Evolutionary conservation across 257 asterid genomes (phyloP), one percentile per base, ranked within the genome.

Genomic region (Fraxinus quadrangulata): DNA sequence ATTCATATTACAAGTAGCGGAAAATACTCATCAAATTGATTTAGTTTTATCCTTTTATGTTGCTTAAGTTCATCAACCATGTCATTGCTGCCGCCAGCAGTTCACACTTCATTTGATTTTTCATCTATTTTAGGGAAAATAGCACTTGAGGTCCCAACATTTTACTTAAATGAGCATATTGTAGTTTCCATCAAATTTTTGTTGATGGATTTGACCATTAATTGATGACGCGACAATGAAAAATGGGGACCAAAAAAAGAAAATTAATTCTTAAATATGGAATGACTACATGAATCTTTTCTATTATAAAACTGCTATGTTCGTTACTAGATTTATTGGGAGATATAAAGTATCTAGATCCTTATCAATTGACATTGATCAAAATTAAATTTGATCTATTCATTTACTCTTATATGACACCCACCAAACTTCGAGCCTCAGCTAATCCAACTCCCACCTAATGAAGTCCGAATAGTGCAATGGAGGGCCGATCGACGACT

Each of bases 11-110:
- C 21, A 23, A 23, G 68, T 72, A 61, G 4, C 70, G 85, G 83
- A 71, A 71, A 78, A 73, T 54, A 37, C 74, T 68, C 68, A 70
- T n/a, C 74, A 59, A 69, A 59, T 67, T 79, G 37, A 47, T 71
- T 16, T 78, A 26, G 19, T 72, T 65, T 72, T 3, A 34, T 54
- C 78, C 72, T 42, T 79, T 75, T 59, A 36, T 19, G 49, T 80
- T 80, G 81, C 84, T 80, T 77, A 42, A 26, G 28, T 74, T 73
- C 56, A 74, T 63, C 11, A 63, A 4, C 19, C 36, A 24, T 24
- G 36, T 63, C 34, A 63, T 23, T 23, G 69, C 69, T 10, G 69
- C 69, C 19, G 69, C 69, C 34, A 26, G 26, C 34, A 63, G 16
- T 63, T 3, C 69, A 63, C 36, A 3, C 34, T 61, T 61, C 31